A percentile compares a stretch with the other conserved stretches of the same genome.
These are phyloP conservation scores for Aspergillus felis DNA, from an alignment of 2,329 filamentous ascomycete species.

Conservation along the genomic window DNA sequence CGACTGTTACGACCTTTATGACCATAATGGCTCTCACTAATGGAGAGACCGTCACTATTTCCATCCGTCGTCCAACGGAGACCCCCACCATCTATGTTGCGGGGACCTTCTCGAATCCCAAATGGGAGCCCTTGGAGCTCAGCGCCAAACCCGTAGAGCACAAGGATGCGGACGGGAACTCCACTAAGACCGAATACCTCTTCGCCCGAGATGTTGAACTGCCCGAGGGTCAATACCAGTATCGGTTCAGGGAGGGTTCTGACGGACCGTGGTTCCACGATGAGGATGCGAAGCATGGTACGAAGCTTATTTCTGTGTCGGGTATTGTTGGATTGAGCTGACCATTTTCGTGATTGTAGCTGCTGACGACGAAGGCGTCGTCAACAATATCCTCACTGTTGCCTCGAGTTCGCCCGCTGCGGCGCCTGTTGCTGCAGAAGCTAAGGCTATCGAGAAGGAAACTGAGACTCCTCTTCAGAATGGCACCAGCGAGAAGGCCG, in stretches of 20 bases:
- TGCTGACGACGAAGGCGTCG: slow-evolving; percentile 20
- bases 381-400: slow-evolving; percentile 18
- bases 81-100: slow-evolving; percentile 24
- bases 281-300: slow-evolving; percentile 24
- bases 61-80: slow-evolving; percentile 23
- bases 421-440: not conserved
- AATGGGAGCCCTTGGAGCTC: slow-evolving; percentile 26
- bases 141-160: slow-evolving; percentile 17
- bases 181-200: slow-evolving; percentile 16
- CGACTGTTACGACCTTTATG: slow-evolving; percentile 19
- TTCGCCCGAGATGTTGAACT: slow-evolving; percentile 19
- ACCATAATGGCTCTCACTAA: slow-evolving; percentile 17
- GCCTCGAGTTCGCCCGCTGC: slow-evolving; percentile 2
- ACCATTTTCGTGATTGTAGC: slow-evolving; percentile 10
- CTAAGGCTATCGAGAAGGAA: not conserved
- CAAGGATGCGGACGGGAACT: slow-evolving; percentile 12
- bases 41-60: slow-evolving; percentile 24
- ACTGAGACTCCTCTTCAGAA: not conserved
- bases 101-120: slow-evolving; percentile 25
- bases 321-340: not conserved
- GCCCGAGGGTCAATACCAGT: slow-evolving; percentile 21
- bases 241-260: slow-evolving; percentile 23
- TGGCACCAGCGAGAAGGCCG: slow-evolving; percentile 9
- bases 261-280: slow-evolving; percentile 25
- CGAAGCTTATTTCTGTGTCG: slow-evolving; percentile 1